A percentile compares a stretch with the other conserved stretches of the same genome.
phyloP scores from a whole-genome alignment of 1,284 basidiomycete species.

The Ceratobasidium papillatum region DNA sequence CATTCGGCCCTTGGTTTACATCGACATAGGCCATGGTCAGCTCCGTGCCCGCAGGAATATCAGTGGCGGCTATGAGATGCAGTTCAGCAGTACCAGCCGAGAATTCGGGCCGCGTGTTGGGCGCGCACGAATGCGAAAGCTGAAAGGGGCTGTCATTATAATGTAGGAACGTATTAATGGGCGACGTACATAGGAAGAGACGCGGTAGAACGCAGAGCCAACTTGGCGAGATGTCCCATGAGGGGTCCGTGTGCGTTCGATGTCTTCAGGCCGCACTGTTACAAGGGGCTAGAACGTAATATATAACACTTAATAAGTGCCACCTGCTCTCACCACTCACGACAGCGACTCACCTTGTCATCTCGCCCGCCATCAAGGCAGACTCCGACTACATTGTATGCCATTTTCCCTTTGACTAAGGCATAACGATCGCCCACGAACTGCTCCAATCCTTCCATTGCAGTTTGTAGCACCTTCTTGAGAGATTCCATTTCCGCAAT shows the following conservation, averaged over 20 bases:
- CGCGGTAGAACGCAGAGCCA: slow-evolving; percentile 73
- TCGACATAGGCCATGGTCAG: slow-evolving; percentile 79
- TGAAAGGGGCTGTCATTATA: slow-evolving; percentile 45
- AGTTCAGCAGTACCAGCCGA: slow-evolving; percentile 67
- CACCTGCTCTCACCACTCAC: not conserved
- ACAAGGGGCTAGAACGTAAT: slow-evolving; percentile 38
- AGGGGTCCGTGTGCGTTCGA: slow-evolving; percentile 76
- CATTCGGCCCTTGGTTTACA: slow-evolving; percentile 62
- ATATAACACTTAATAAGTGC: not conserved
- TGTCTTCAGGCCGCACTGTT: slow-evolving; percentile 70
- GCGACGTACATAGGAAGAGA: slow-evolving; percentile 72
- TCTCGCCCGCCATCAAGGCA: slow-evolving; percentile 69
- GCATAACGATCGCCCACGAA: slow-evolving; percentile 69
- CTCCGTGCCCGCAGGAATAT: slow-evolving; percentile 75
- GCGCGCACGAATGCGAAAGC: slow-evolving; percentile 75
- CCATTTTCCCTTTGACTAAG: slow-evolving; percentile 71
- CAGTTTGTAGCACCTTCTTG: slow-evolving; percentile 63
- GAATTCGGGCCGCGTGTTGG: slow-evolving; percentile 70
- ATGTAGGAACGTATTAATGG: slow-evolving; percentile 12
- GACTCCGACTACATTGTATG: slow-evolving; percentile 78
- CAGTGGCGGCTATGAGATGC: slow-evolving; percentile 67
- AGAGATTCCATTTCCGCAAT: slow-evolving; percentile 65
- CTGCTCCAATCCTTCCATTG: slow-evolving; percentile 70
- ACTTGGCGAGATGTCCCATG: slow-evolving; percentile 75
- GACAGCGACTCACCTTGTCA: slow-evolving; percentile 64